A percentile compares a stretch with the other conserved stretches of the same genome.
phyloP scores from a whole-genome alignment of 371 early-diverging fungal species.

The Actinomortierella wolfii region DNA sequence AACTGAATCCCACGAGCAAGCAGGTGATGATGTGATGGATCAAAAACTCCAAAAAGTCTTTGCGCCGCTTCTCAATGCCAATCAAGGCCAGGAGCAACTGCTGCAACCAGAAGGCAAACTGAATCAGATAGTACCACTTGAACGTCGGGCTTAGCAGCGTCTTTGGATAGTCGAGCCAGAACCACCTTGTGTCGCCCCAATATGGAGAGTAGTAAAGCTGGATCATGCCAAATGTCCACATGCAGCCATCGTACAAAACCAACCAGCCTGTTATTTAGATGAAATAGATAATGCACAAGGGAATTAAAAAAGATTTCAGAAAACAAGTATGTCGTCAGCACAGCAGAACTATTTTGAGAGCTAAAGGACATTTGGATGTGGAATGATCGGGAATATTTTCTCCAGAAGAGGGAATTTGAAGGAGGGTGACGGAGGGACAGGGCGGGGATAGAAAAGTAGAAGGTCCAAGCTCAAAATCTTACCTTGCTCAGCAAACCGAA shows the following conservation, averaged over 20 bases:
- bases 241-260: slow-evolving; percentile 57
- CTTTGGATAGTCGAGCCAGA: slow-evolving; percentile 77
- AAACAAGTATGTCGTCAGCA: too few relatives aligned
- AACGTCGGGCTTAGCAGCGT: slow-evolving; percentile 52
- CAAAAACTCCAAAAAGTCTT: slow-evolving; percentile 79
- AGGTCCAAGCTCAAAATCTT: slow-evolving; percentile 5
- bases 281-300: too few relatives aligned
- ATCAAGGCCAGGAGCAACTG: slow-evolving; percentile 69
- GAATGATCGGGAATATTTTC: background rate
- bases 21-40: slow-evolving; percentile 85
- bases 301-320: too few relatives aligned
- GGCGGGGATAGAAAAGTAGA: slow-evolving; percentile 55
- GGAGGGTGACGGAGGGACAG: slow-evolving; percentile 33
- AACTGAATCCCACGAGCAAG: slow-evolving; percentile 68
- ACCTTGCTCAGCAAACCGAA: slow-evolving; percentile 47
- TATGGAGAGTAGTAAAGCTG: slow-evolving; percentile 63
- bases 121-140: slow-evolving; percentile 81
- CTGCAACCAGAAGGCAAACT: slow-evolving; percentile 84
- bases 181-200: slow-evolving; percentile 71
- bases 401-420: too few relatives aligned
- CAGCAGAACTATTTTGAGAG: slow-evolving; percentile 41
- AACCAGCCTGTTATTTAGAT: slow-evolving; percentile 60
- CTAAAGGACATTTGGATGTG: too few relatives aligned
- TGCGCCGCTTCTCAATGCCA: slow-evolving; percentile 74
- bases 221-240: slow-evolving; percentile 69